These are phyloP conservation scores for Hemileccinum impolitum DNA, from an alignment of 768 basidiomycete species.

Conservation along the genomic window DNA sequence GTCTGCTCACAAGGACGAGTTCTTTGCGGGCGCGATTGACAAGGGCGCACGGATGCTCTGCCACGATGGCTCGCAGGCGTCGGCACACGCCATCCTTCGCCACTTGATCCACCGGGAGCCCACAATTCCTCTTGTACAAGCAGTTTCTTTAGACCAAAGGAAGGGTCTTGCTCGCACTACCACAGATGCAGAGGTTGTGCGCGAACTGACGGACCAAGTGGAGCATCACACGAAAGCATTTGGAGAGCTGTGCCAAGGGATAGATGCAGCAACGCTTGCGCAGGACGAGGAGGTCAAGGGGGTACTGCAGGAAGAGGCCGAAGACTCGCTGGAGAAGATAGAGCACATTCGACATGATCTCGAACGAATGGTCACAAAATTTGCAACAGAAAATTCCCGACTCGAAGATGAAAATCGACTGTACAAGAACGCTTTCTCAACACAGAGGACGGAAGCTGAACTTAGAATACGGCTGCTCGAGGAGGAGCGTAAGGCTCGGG, in stretches of 20 bases:
- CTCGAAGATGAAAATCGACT: constrained; percentile 23
- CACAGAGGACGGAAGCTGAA: constrained; percentile 12
- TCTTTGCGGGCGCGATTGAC: constrained; percentile 46
- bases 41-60: constrained; percentile 42
- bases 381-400: constrained; percentile 32
- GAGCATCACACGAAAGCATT: constrained; percentile 42
- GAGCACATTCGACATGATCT: constrained; percentile 40
- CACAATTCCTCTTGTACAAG: constrained; percentile 40
- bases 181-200: constrained; percentile 43
- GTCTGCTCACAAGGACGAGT: constrained; percentile 32
- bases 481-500: constrained; percentile 18
- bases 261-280: constrained; percentile 36
- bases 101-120: constrained; percentile 38
- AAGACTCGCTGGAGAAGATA: constrained; percentile 39
- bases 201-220: constrained; percentile 42
- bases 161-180: constrained; percentile 40
- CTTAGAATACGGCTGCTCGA: constrained; percentile 14
- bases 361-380: constrained; percentile 35
- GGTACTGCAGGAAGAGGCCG: constrained; percentile 38
- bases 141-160: constrained; percentile 41
- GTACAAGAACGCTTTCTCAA: constrained; percentile 8
- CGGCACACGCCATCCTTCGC: constrained; percentile 44
- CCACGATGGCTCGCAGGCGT: constrained; percentile 39
- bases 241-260: constrained; percentile 38
- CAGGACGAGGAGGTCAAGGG: constrained; percentile 39